Conservation (phyloP, 805 yeast species). For the Metschnikowia kunwiensis region DNA sequence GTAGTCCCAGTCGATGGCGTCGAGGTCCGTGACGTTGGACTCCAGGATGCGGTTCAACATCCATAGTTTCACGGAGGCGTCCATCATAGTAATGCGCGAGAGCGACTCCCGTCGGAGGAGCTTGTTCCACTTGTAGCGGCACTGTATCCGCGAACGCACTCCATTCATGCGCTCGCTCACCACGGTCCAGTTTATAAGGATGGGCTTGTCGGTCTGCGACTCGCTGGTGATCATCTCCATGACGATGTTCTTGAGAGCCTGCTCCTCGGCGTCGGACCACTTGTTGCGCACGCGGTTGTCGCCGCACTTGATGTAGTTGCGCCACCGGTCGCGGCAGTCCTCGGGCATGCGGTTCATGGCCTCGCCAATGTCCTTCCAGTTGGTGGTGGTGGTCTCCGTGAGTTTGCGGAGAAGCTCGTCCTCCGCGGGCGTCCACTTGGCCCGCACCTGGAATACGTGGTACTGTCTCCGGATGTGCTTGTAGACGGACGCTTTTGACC, state of each 20-base stretch:
- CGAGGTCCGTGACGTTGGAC: slow-evolving; percentile 23
- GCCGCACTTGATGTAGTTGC: slow-evolving; percentile 94
- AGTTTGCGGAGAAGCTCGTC: slow-evolving; percentile 64
- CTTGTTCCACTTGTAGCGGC: slow-evolving; percentile 94
- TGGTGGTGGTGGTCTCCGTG: slow-evolving; percentile 67
- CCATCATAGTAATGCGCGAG: slow-evolving; percentile 32
- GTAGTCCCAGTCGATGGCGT: slow-evolving; percentile 36
- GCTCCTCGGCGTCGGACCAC: slow-evolving; percentile 78
- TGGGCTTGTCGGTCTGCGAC: slow-evolving; percentile 21
- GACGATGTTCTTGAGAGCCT: slow-evolving; percentile 53
- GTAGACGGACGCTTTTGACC: slow-evolving; percentile 86
- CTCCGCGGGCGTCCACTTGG: slow-evolving; percentile 85
- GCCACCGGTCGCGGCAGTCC: slow-evolving; percentile 95
- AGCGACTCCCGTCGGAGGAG: slow-evolving; percentile 54
- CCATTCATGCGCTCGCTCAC: slow-evolving; percentile 92
- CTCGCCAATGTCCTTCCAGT: slow-evolving; percentile 85
- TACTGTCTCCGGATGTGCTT: slow-evolving; percentile 90
- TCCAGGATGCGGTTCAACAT: slow-evolving; percentile 30
- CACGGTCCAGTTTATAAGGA: slow-evolving; percentile 81
- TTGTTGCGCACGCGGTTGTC: slow-evolving; percentile 67
- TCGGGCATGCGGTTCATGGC: slow-evolving; percentile 92
- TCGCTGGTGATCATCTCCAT: slow-evolving; percentile 40
- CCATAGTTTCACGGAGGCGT: slow-evolving; percentile 35
- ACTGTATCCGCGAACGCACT: slow-evolving; percentile 83
- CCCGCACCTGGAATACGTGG: slow-evolving; percentile 83